Base-by-base conservation (phyloP, 148 eudicot genomes). In the Nyssa sinensis region DNA sequence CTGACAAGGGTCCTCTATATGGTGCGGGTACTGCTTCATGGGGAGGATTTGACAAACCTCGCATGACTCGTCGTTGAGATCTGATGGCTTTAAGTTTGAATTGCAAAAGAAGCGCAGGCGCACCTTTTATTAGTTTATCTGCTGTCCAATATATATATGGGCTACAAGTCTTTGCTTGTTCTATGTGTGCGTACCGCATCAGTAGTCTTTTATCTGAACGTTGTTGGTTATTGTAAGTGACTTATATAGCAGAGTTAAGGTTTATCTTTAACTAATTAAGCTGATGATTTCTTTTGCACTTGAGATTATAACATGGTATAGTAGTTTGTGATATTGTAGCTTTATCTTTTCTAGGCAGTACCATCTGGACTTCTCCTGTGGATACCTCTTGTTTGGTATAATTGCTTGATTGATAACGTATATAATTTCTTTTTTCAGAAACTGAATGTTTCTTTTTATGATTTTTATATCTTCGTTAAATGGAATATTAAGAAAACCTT, bases 11-110 rank as follows among this genome's bases (percentile, higher is more conserved):
- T 69, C 83, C 90, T 72, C 59, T 81, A 58, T 90, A 90, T 90
- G 96, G 92, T 74, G 74, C 92, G 57, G 86, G 92, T 81, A 90
- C 97, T 79, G 80, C 88, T 77, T 76, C 96, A 31, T 86, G 93
- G 97, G 86, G 89, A 78, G 96, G 88, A 65, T 75, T 74, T 35
- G 97, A 92, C 69, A 90, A 90, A 67, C 79, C 93, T 47, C 88
- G 86, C 66, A 83, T 83, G 62, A 71, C 78, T 73, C 86, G 95
- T 23, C 91, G 87, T 76, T 94, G 86, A 91, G 74, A 62, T 71
- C 59, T 66, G 67, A 74, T 66, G 81, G 66, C 1, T 58, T 66
- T 37, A 17, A 58, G 67, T 41, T 69, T 49, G 47, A 28, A 39
- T 47, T 34, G 34, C 57, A 66, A 63, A 73, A 66, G 6, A 34